Conservation (phyloP, 2,329 filamentous ascomycete species). For the Aphanoascus verrucosus region DNA sequence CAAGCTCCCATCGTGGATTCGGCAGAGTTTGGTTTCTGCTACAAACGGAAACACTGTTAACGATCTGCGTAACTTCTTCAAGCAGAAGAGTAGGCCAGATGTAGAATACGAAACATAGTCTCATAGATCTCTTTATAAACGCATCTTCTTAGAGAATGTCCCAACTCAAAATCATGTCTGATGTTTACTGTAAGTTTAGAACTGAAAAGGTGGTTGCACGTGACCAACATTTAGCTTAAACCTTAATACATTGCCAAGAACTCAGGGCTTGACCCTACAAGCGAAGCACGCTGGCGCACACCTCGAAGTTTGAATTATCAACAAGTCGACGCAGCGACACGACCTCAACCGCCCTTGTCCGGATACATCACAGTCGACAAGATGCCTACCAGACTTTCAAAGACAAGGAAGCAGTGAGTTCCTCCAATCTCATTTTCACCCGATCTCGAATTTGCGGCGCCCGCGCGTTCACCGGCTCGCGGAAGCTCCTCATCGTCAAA, state of each 20-base stretch:
- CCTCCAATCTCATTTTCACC: neutral
- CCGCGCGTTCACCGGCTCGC: neutral
- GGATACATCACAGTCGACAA: constrained; percentile 34
- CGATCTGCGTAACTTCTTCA: constrained; percentile 10
- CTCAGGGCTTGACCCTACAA: constrained; percentile 14
- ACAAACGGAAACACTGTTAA: neutral
- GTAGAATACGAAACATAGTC: neutral
- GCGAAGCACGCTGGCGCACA: constrained; percentile 11
- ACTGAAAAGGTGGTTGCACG: neutral
- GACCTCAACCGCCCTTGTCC: constrained; percentile 31
- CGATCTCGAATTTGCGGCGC: neutral
- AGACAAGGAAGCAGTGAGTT: constrained; percentile 42
- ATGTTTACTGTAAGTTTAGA: too few species aligned
- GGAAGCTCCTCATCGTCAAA: too few species aligned
- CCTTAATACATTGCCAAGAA: constrained; percentile 6
- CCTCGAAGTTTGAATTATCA: constrained; percentile 15
- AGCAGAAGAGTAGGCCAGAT: neutral
- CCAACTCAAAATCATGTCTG: too few species aligned
- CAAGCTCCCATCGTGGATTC: constrained; percentile 87
- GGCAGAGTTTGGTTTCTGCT: constrained; percentile 46
- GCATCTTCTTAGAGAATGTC: too few species aligned
- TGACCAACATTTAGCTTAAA: neutral
- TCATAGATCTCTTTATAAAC: neutral
- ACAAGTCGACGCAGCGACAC: constrained; percentile 24
- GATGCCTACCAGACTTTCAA: constrained; percentile 43